These are phyloP conservation scores for Ceratobasidium sp. DNA, from an alignment of 1,284 basidiomycete genomes.

Conservation along the genomic window DNA sequence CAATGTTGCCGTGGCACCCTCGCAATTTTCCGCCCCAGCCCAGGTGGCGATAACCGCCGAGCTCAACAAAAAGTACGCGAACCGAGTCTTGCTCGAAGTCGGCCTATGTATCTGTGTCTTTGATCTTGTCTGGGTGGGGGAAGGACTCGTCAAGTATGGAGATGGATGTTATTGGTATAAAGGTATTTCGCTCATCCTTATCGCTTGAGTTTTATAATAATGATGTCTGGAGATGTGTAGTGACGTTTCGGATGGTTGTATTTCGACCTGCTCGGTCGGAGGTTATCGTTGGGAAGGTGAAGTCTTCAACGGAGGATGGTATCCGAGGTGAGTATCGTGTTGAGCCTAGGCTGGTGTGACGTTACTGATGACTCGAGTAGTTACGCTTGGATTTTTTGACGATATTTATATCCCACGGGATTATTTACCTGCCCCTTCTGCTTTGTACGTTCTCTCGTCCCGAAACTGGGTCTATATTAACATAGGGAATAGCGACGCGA, in stretches of 20 bases:
- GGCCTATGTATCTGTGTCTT: conserved; percentile 92
- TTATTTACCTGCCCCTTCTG: conserved; percentile 81
- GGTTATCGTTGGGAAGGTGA: conserved; percentile 89
- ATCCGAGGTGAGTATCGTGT: conserved; percentile 80
- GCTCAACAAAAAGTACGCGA: conserved; percentile 94
- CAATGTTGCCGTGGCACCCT: conserved; percentile 83
- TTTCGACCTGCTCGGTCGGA: conserved; percentile 94
- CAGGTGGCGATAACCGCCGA: conserved; percentile 82
- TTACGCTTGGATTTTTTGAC: conserved; percentile 93
- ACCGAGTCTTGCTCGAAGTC: conserved; percentile 91
- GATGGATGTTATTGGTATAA: conserved; percentile 97
- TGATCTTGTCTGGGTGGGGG: conserved; percentile 86
- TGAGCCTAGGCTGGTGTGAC: conserved; percentile 5
- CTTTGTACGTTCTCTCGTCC: conserved; percentile 70
- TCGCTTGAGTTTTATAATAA: background rate
- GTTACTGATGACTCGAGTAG: conserved; percentile 59
- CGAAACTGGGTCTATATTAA: conserved; percentile 27
- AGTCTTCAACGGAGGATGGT: conserved; percentile 84
- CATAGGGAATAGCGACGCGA: conserved; percentile 71
- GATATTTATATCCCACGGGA: conserved; percentile 85
- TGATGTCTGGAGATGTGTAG: conserved; percentile 60
- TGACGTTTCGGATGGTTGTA: conserved; percentile 90
- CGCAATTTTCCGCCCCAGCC: conserved; percentile 77
- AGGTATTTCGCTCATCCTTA: conserved; percentile 64
- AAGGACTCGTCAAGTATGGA: conserved; percentile 94